phyloP scores from a whole-genome alignment of 345 rosid species.

The Excoecaria cochinchinensis region DNA sequence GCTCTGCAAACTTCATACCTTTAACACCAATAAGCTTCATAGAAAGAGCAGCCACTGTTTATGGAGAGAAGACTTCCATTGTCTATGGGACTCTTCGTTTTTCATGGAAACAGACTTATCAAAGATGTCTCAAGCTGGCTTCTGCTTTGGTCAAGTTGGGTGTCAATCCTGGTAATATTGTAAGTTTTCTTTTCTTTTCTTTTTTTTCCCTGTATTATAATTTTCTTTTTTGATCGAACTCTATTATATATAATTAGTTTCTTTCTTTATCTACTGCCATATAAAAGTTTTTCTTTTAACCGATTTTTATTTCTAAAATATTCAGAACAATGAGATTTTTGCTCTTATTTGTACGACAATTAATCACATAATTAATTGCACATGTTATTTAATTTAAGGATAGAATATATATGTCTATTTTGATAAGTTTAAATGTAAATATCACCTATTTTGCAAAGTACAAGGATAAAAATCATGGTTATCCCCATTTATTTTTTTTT shows the following conservation, averaged over 20 bases:
- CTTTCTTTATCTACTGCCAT: neutral
- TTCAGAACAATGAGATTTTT: too few relatives aligned
- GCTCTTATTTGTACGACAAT: too few relatives aligned
- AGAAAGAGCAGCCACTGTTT: slow-evolving; percentile 53
- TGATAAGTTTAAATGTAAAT: too few relatives aligned
- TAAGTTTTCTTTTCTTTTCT: slow-evolving; percentile 29
- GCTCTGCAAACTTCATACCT: slow-evolving; percentile 55
- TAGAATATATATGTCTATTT: too few relatives aligned
- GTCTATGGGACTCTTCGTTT: slow-evolving; percentile 45
- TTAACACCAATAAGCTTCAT: slow-evolving; percentile 63
- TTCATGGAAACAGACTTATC: slow-evolving; percentile 62
- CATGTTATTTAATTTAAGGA: too few relatives aligned
- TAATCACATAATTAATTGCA: too few relatives aligned
- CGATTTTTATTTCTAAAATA: too few relatives aligned
- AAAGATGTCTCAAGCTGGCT: slow-evolving; percentile 62
- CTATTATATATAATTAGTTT: neutral
- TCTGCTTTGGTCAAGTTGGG: slow-evolving; percentile 52
- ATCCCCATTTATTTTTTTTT: too few relatives aligned
- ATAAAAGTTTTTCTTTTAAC: too few relatives aligned
- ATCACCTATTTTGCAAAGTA: too few relatives aligned
- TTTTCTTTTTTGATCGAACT: neutral
- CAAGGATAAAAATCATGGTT: too few relatives aligned
- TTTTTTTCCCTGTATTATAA: neutral
- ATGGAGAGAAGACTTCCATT: slow-evolving; percentile 45
- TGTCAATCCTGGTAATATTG: slow-evolving; percentile 49